These are phyloP conservation scores for Hypsizygus marmoreus DNA, from an alignment of 768 basidiomycete genomes.

Conservation along the genomic window DNA sequence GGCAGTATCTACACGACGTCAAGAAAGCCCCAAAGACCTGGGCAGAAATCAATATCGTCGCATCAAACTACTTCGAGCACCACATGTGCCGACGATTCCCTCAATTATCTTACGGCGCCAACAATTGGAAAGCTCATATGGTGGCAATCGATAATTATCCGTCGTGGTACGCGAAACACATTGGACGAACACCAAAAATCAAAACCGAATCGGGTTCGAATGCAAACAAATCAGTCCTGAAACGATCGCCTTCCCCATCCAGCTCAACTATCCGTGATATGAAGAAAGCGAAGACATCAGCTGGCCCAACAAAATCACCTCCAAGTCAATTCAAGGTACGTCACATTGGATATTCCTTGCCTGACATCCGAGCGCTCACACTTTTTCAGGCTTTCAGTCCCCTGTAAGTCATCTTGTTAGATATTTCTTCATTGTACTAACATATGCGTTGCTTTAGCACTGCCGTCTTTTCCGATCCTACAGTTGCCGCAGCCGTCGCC, in stretches of 20 bases:
- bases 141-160: constrained; percentile 9
- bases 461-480: not conserved
- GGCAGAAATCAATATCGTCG: not conserved
- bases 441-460: not conserved
- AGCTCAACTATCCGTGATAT: too few relatives aligned
- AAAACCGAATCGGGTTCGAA: not conserved
- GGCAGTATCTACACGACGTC: not conserved
- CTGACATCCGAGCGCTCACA: not conserved
- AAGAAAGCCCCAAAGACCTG: constrained; percentile 4
- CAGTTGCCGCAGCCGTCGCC: not conserved
- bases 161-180: constrained; percentile 1
- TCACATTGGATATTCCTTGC: not conserved
- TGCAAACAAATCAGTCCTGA: not conserved
- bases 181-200: not conserved
- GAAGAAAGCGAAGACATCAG: too few relatives aligned
- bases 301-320: not conserved
- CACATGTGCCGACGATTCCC: constrained; percentile 8
- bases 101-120: constrained; percentile 5
- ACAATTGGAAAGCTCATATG: constrained; percentile 10
- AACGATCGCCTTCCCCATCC: not conserved
- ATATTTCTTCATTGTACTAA: not conserved
- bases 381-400: not conserved
- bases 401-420: not conserved
- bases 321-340: not conserved
- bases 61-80: constrained; percentile 9